Evolutionary conservation across 495 filamentous ascomycete species (phyloP), one percentile per base, ranked within the genome.

Genomic region (Penicillium silybi): DNA sequence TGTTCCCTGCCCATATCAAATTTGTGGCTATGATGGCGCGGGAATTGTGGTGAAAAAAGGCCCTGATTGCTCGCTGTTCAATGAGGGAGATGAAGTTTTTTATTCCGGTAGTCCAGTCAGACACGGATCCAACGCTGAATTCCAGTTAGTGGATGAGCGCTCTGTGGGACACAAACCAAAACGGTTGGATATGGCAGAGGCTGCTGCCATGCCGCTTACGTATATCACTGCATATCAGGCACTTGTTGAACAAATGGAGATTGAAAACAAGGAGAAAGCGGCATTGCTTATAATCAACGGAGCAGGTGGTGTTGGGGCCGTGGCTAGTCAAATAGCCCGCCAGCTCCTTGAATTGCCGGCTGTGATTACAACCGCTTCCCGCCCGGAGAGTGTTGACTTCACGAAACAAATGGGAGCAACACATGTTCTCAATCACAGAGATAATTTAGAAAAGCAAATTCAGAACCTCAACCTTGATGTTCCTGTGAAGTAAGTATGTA

Each of bases 141-240:
- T 34, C 13, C 18, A 34, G n/a, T 34, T 47, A 18, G 44, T 47
- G 26, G 34, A 47, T 23, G 27, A 47, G 32, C 44, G 44, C 32
- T 17, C 32, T 34, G 27, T 29, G 27, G 44, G 26, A 10, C 10
- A 47, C n/a, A 67, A 69, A 52, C 68, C 66, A n/a, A 50, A 59
- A 32, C 46, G 27, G 4, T 54, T 71, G 1, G 52, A 50, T 32
- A 61, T 63, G 17, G 54, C 52, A 8, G 48, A 71, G 46, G 62
- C 68, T 25, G 68, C 68, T 20, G 53, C 54, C 17, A 59, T 71
- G 64, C 64, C 61, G 6, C 44, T 71, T 51, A 69, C 68, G 13
- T 71, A 61, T 54, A 57, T 63, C 38, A 71, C 68, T 6, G 65
- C 65, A 4, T 71, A 58, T 39, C 61, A 69, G 45, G 64, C 67